These are phyloP conservation scores for Kodamaea sp. DNA, from an alignment of 1,139 yeast genomes.

Conservation along the genomic window DNA sequence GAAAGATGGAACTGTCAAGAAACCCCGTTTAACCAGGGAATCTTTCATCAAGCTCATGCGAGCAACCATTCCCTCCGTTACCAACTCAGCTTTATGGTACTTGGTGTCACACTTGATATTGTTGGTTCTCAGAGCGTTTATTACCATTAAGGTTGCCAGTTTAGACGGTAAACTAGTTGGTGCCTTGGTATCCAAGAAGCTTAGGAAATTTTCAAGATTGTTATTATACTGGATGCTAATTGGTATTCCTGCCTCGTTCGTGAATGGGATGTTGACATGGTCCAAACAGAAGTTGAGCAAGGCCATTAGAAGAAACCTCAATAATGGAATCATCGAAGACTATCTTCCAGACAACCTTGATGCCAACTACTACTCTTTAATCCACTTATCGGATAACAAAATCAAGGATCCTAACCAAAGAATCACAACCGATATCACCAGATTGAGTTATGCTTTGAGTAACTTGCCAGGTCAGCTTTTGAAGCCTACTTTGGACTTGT, in stretches of 20 bases:
- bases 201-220: conserved; percentile 62
- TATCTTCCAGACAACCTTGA: conserved; percentile 66
- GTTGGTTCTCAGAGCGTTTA: conserved; percentile 66
- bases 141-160: conserved; percentile 82
- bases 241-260: conserved; percentile 84
- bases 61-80: conserved; percentile 41
- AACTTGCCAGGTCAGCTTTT: conserved; percentile 82
- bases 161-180: conserved; percentile 88
- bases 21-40: conserved; percentile 32
- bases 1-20: conserved; percentile 7
- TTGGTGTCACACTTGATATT: conserved; percentile 61
- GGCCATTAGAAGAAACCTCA: conserved; percentile 64
- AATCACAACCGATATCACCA: conserved; percentile 74
- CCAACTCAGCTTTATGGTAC: conserved; percentile 37
- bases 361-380: conserved; percentile 52
- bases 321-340: conserved; percentile 61
- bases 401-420: conserved; percentile 82
- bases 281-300: conserved; percentile 70
- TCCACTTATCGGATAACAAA: conserved; percentile 56
- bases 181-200: conserved; percentile 71
- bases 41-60: conserved; percentile 34
- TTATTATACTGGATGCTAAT: conserved; percentile 79
- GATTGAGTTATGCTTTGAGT: conserved; percentile 72
- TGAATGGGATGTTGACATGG: conserved; percentile 73
- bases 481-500: conserved; percentile 80